A percentile compares a stretch with the other conserved stretches of the same genome.
These are phyloP conservation scores for Rhypophila decipiens DNA, from an alignment of 495 filamentous ascomycete genomes.

Conservation along the genomic window DNA sequence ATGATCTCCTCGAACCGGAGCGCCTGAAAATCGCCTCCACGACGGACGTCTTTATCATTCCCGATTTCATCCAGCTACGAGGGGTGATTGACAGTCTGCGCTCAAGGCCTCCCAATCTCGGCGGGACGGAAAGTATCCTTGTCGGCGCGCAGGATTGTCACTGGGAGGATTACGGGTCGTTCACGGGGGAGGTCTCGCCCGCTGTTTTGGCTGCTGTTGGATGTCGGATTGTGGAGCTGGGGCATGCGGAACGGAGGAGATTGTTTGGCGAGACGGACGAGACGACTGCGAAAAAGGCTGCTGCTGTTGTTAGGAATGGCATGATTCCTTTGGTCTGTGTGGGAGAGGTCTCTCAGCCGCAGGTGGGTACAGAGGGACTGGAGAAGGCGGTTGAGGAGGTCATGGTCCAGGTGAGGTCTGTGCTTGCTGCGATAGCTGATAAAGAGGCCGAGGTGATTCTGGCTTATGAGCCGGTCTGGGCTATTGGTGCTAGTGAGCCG, in stretches of 20 bases:
- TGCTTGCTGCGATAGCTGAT: constrained; percentile 50
- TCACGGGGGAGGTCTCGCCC: constrained; percentile 73
- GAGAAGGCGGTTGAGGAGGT: constrained; percentile 60
- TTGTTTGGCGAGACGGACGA: constrained; percentile 67
- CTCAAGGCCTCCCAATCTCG: constrained; percentile 25
- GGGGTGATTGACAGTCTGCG: constrained; percentile 47
- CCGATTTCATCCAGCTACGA: constrained; percentile 65
- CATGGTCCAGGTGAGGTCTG: constrained; percentile 52
- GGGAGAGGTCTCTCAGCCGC: constrained; percentile 50
- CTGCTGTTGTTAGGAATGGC: constrained; percentile 56
- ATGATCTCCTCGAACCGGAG: constrained; percentile 27
- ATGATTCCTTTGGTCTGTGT: constrained; percentile 77
- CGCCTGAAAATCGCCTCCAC: constrained; percentile 24
- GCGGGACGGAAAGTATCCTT: constrained; percentile 27
- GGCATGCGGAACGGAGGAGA: constrained; percentile 68
- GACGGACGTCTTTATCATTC: constrained; percentile 61
- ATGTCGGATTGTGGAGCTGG: constrained; percentile 64
- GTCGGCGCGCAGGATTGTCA: constrained; percentile 74
- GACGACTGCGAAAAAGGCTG: constrained; percentile 57
- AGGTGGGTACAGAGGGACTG: constrained; percentile 13
- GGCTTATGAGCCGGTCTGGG: constrained; percentile 88
- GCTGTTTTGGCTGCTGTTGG: constrained; percentile 57
- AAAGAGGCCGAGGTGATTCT: constrained; percentile 67
- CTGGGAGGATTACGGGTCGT: constrained; percentile 59
- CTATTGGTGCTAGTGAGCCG: constrained; percentile 70